phyloP scores from a whole-genome alignment of 805 yeast species.

The Cyberlindnera xishuangbannaensis region DNA sequence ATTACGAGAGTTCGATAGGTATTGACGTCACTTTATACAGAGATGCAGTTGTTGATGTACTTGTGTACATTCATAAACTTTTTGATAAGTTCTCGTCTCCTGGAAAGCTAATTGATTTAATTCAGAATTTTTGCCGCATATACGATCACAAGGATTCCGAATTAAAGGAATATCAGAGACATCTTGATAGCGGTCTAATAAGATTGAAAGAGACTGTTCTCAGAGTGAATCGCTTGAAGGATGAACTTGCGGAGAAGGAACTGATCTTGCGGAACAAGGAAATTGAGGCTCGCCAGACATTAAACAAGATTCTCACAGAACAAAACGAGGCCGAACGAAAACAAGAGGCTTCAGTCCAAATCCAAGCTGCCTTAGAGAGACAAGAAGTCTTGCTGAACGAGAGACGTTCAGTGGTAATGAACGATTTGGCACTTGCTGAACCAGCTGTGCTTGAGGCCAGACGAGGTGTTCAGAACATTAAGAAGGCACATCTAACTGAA shows the following conservation, averaged over 20 bases:
- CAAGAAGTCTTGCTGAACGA: constrained; percentile 58
- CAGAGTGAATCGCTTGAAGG: constrained; percentile 56
- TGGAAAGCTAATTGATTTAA: constrained; percentile 46
- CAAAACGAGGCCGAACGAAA: constrained; percentile 92
- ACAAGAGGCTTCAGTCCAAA: constrained; percentile 75
- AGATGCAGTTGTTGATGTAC: constrained; percentile 41
- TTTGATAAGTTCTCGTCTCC: constrained; percentile 35
- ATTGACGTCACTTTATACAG: constrained; percentile 25
- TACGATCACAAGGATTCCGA: constrained; percentile 39
- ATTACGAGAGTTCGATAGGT: constrained; percentile 9
- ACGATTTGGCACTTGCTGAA: constrained; percentile 69
- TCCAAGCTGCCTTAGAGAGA: constrained; percentile 59
- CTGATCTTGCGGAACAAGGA: constrained; percentile 48
- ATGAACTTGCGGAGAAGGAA: constrained; percentile 48
- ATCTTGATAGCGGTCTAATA: constrained; percentile 67
- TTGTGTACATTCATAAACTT: constrained; percentile 41
- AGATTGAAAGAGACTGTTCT: constrained; percentile 72
- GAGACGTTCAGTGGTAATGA: constrained; percentile 49
- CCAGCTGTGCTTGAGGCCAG: constrained; percentile 84
- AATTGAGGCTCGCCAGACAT: constrained; percentile 60
- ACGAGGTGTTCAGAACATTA: constrained; percentile 84
- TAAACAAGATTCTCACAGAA: constrained; percentile 69
- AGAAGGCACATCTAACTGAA: constrained; percentile 88
- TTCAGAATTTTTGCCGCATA: constrained; percentile 37
- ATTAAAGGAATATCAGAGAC: constrained; percentile 64